These are phyloP conservation scores for Russula sp. DNA, from an alignment of 768 basidiomycete genomes.

Conservation along the genomic window DNA sequence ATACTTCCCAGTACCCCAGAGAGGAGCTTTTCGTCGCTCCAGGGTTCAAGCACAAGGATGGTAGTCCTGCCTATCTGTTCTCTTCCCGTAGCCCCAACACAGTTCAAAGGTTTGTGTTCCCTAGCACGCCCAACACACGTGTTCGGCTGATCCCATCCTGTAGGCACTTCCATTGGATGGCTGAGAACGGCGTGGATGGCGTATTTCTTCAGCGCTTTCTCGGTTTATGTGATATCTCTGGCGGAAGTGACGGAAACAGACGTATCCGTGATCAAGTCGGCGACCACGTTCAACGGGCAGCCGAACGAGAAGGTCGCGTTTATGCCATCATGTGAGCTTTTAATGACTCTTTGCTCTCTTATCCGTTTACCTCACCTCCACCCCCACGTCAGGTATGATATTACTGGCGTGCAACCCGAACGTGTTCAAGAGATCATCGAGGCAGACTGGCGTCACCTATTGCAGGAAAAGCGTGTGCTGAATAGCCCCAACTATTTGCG, in stretches of 20 bases:
- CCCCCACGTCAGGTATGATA: constrained; percentile 58
- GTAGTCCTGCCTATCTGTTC: constrained; percentile 62
- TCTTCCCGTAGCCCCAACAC: constrained; percentile 72
- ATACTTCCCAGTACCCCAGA: constrained; percentile 59
- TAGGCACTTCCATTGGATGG: constrained; percentile 80
- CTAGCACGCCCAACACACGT: constrained; percentile 14
- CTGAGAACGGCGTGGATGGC: constrained; percentile 70
- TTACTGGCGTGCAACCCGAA: constrained; percentile 66
- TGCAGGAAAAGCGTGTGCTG: constrained; percentile 51
- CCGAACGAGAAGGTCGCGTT: constrained; percentile 72
- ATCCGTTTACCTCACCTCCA: background rate
- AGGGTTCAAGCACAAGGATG: constrained; percentile 50
- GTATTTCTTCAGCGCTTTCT: constrained; percentile 77
- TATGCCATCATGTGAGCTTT: constrained; percentile 72
- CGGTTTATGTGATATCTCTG: constrained; percentile 52
- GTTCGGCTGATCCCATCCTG: background rate
- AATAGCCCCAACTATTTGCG: constrained; percentile 68
- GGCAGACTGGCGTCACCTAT: constrained; percentile 67
- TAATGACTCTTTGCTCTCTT: background rate
- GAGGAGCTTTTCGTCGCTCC: constrained; percentile 66
- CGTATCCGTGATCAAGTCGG: constrained; percentile 67
- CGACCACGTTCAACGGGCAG: constrained; percentile 62
- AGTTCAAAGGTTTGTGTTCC: constrained; percentile 42
- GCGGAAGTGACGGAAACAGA: constrained; percentile 44
- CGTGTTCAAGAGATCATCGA: constrained; percentile 60